These are phyloP conservation scores for Calonectria multiphialidica DNA, from an alignment of 2,329 filamentous ascomycete genomes.

Conservation along the genomic window DNA sequence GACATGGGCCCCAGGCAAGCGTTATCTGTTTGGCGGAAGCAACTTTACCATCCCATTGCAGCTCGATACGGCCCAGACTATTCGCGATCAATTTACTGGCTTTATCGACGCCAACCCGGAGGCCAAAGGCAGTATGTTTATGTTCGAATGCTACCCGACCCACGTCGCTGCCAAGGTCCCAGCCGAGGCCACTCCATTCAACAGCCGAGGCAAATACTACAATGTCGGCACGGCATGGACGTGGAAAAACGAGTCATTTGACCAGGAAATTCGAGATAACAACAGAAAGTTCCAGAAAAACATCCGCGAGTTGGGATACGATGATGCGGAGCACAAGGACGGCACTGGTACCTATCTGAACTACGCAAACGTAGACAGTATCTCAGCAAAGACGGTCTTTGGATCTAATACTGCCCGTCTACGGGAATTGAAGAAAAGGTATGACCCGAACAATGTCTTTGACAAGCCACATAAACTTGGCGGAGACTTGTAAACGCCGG, in stretches of 20 bases:
- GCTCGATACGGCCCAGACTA: constrained; percentile 36
- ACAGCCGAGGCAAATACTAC: constrained; percentile 40
- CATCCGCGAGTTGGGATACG: constrained; percentile 35
- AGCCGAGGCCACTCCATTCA: constrained; percentile 36
- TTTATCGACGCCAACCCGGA: constrained; percentile 31
- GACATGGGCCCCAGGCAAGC: constrained; percentile 50
- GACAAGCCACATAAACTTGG: constrained; percentile 17
- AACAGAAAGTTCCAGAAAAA: constrained; percentile 36
- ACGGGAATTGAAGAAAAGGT: constrained; percentile 12
- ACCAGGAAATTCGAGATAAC: constrained; percentile 35
- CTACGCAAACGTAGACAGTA: constrained; percentile 16
- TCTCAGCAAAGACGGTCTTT: constrained; percentile 7
- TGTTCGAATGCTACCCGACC: constrained; percentile 37
- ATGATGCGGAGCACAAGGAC: constrained; percentile 29
- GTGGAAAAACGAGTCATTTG: constrained; percentile 30
- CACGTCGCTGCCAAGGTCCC: constrained; percentile 27
- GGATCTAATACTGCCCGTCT: constrained; percentile 13
- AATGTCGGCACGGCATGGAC: constrained; percentile 34
- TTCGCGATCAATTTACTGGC: constrained; percentile 29
- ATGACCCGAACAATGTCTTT: constrained; percentile 17
- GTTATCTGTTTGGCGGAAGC: constrained; percentile 55
- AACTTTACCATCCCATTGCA: constrained; percentile 56
- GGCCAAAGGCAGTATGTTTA: constrained; percentile 26
- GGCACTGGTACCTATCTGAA: constrained; percentile 20
- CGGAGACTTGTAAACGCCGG: background rate